Evolutionary conservation across 257 asterid species (phyloP), one percentile per base, ranked within the genome.

Genomic region (Salvia rosmarinus): DNA sequence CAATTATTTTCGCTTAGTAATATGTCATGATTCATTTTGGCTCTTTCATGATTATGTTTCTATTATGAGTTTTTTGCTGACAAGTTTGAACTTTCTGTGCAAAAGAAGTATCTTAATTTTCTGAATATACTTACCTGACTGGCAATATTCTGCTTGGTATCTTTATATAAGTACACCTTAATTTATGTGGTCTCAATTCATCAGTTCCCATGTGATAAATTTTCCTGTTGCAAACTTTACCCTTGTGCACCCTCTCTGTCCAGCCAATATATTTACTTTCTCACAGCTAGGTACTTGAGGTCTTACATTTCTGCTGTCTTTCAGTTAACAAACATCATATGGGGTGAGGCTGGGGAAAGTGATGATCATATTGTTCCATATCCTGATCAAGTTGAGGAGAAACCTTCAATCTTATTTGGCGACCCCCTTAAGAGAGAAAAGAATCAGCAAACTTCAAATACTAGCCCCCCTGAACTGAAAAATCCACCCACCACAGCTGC

Each of bases 351-450:
- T 56, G 85, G 85, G 56, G 88, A 84, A 81, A 81, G 75, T 68
- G 95, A 83, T 80, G 97, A 91, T 78, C 96, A 86, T 72, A 83
- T 82, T 79, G 98, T 90, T 83, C 97, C 97, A n/a, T 83, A 79
- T 85, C 83, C 90, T 58, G 91, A 84, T 68, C 82, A 69, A 70
- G 73, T 78, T 67, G 91, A 86, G 65, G 85, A 76, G 69, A 84
- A 84, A 35, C 82, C 72, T 71, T 68, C 75, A 46, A 71, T 72
- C 77, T 65, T 82, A 37, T 82, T 67, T 74, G 83, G 80, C 52
- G 84, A 84, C 80, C 60, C 67, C 44, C 21, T 49, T 64, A 85
- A 83, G 85, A 88, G 88, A 75, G 89, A 87, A 80, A 58, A 25
- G 30, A 83, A 77, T 77, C 82, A 74, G 23, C 86, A 80, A 62